Conservation (phyloP, 306 rosid species). For the Citrullus colocynthis region DNA sequence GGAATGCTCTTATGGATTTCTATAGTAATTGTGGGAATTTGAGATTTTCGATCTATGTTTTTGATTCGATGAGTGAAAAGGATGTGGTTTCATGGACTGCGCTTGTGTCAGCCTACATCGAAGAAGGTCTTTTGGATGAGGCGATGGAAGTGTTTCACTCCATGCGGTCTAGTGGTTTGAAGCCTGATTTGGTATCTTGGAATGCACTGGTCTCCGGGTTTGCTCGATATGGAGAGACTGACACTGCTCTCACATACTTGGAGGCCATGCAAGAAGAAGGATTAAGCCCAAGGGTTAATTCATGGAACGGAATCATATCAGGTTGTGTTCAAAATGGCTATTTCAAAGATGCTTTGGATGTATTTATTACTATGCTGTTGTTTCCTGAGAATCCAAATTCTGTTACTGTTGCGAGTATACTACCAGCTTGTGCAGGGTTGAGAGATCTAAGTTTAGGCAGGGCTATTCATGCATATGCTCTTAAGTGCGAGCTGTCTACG, state of each 20-base stretch:
- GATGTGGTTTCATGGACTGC: slow-evolving; percentile 42
- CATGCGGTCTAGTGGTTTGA: slow-evolving; percentile 25
- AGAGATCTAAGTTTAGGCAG: slow-evolving; percentile 21
- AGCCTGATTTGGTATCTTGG: slow-evolving; percentile 36
- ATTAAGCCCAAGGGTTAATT: slow-evolving; percentile 21
- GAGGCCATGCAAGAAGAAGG: slow-evolving; percentile 31
- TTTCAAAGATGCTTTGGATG: slow-evolving; percentile 31
- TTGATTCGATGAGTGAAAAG: slow-evolving; percentile 23
- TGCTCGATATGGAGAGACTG: slow-evolving; percentile 31
- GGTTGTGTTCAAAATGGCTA: slow-evolving; percentile 28
- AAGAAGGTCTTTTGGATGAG: slow-evolving; percentile 25
- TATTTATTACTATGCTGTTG: slow-evolving; percentile 17
- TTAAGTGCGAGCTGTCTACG: slow-evolving; percentile 20
- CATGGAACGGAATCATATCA: slow-evolving; percentile 42
- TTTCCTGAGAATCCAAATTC: slow-evolving; percentile 24
- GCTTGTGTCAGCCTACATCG: slow-evolving; percentile 29
- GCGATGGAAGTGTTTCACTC: slow-evolving; percentile 21
- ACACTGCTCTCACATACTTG: slow-evolving; percentile 22
- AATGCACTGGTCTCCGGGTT: slow-evolving; percentile 34
- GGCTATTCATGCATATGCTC: slow-evolving; percentile 30
- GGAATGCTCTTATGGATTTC: slow-evolving; percentile 29
- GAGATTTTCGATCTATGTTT: slow-evolving; percentile 21
- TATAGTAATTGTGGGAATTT: slow-evolving; percentile 32
- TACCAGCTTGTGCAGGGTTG: slow-evolving; percentile 36
- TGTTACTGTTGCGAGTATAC: slow-evolving; percentile 27